Evolutionary conservation across 345 rosid species (phyloP).

Genomic region (Lenwebbia sp.): DNA sequence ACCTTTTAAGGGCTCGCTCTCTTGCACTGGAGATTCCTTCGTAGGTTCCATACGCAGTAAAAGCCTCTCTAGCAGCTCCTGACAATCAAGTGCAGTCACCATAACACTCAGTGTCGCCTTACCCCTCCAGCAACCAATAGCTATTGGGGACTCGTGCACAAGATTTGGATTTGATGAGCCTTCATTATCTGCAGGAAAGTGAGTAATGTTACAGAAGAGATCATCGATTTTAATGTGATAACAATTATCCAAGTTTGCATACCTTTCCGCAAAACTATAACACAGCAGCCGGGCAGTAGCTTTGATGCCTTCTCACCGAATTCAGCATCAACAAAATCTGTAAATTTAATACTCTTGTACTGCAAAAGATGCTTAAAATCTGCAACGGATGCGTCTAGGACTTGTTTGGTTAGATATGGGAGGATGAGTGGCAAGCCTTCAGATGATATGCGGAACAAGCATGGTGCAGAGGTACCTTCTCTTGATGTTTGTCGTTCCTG

Average conservation of each 20-base stretch:
- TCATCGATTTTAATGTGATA: neutral
- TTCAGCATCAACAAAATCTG: slow-evolving; percentile 50
- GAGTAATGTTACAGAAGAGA: neutral
- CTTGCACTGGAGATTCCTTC: slow-evolving; percentile 8
- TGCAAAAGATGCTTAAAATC: slow-evolving; percentile 87
- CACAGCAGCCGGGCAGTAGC: slow-evolving; percentile 74
- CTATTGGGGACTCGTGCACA: slow-evolving; percentile 42
- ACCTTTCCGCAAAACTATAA: slow-evolving; percentile 58
- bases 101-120: slow-evolving; percentile 63
- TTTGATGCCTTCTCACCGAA: slow-evolving; percentile 66
- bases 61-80: slow-evolving; percentile 69
- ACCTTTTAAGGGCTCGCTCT: slow-evolving; percentile 4
- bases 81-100: slow-evolving; percentile 81
- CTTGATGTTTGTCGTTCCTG: slow-evolving; percentile 89
- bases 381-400: slow-evolving; percentile 42
- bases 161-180: slow-evolving; percentile 13
- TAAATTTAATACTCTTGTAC: slow-evolving; percentile 62
- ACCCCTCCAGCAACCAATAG: slow-evolving; percentile 97
- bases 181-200: slow-evolving; percentile 23
- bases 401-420: slow-evolving; percentile 77
- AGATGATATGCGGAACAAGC: slow-evolving; percentile 86
- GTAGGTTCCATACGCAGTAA: slow-evolving; percentile 22
- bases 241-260: neutral
- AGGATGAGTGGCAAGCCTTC: slow-evolving; percentile 89
- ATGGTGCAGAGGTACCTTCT: slow-evolving; percentile 62